A percentile compares a stretch with the other conserved stretches of the same genome.
phyloP scores from a whole-genome alignment of 805 yeast genomes.

The Saccharomycopsis fibuligera region DNA sequence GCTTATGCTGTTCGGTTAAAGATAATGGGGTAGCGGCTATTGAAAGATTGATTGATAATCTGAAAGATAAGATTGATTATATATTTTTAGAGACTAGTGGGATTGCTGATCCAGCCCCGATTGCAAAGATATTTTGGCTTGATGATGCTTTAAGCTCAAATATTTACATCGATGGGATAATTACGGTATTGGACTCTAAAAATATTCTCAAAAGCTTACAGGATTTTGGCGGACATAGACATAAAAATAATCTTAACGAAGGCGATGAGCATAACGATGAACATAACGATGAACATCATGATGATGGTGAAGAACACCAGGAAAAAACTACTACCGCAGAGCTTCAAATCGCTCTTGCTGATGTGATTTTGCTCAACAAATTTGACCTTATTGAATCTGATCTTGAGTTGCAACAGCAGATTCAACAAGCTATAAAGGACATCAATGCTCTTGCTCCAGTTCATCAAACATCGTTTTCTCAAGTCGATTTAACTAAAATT shows the following conservation, averaged over 20 bases:
- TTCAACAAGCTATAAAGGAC: conserved; percentile 36
- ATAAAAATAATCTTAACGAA: conserved; percentile 25
- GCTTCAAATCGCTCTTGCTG: conserved; percentile 86
- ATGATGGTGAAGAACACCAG: no score
- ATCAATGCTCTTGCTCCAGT: conserved; percentile 71
- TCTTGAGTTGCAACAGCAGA: conserved; percentile 24
- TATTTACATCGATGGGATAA: conserved; percentile 85
- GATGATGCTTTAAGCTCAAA: conserved; percentile 82
- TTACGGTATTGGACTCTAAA: conserved; percentile 76
- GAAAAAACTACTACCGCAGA: conserved; percentile 72
- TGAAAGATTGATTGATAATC: conserved; percentile 71
- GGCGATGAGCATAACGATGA: conserved; percentile 27
- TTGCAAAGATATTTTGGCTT: conserved; percentile 95
- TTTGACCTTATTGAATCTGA: conserved; percentile 44
- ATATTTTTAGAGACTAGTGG: conserved; percentile 95
- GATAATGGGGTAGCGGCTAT: conserved; percentile 94
- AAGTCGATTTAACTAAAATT: conserved; percentile 57
- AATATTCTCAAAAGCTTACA: conserved; percentile 60
- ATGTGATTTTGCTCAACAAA: conserved; percentile 74
- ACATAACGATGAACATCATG: conserved; percentile 33
- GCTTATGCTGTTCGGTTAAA: conserved; percentile 92
- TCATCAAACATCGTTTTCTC: conserved; percentile 65
- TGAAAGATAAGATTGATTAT: conserved; percentile 74
- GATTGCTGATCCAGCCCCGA: conserved; percentile 95
- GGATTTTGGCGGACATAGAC: conserved; percentile 72